phyloP scores from a whole-genome alignment of 2,329 filamentous ascomycete species.

The Scedosporium dehoogii region DNA sequence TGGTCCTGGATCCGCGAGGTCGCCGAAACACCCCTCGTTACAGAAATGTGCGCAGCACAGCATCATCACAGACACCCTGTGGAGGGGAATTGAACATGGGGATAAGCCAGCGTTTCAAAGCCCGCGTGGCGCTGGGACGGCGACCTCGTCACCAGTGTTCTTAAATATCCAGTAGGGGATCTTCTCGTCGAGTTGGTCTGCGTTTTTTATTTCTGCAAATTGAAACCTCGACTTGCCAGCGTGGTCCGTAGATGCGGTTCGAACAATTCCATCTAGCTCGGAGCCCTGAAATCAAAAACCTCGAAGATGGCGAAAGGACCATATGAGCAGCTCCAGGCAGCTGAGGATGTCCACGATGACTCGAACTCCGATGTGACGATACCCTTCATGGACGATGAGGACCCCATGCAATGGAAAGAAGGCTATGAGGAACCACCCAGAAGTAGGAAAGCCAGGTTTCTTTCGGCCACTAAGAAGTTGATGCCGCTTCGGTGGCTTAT shows the following conservation, averaged over 20 bases:
- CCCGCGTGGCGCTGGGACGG: neutral
- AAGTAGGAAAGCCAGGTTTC: neutral
- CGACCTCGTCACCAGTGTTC: neutral
- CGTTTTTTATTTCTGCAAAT: no score
- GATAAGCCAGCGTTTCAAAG: neutral
- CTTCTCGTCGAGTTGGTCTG: no score
- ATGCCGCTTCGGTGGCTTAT: constrained; percentile 16
- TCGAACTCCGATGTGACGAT: neutral
- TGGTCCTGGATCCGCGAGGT: neutral
- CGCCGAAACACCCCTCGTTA: neutral
- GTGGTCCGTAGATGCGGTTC: no score
- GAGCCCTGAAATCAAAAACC: no score
- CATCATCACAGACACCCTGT: neutral
- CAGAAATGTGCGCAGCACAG: neutral
- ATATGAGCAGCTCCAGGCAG: constrained; percentile 1
- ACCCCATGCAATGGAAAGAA: neutral
- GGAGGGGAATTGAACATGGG: neutral
- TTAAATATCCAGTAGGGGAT: neutral
- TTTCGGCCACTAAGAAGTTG: neutral
- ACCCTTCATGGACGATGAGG: constrained; percentile 2
- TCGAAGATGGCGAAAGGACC: neutral
- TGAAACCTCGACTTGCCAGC: no score
- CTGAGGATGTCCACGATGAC: neutral
- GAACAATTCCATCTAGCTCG: no score
- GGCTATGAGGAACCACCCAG: neutral